Percentiles rank a stretch among this genome's conserved stretches.
These are phyloP conservation scores for Lachancea nothofagi DNA, from an alignment of 805 yeast genomes.

Conservation along the genomic window DNA sequence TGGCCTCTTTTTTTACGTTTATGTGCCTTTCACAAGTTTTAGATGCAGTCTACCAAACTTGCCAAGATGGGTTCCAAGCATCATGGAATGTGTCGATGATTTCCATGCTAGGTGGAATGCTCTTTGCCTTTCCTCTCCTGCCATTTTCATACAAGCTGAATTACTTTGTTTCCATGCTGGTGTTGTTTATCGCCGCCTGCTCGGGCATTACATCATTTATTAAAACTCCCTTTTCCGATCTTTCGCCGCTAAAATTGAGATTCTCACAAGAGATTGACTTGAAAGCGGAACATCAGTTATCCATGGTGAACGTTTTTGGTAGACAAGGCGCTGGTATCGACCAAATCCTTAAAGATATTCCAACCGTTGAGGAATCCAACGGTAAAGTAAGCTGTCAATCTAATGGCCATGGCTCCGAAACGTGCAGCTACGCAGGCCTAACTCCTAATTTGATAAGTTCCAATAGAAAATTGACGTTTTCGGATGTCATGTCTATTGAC, in stretches of 20 bases:
- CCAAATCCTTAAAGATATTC: constrained; percentile 52
- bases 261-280: constrained; percentile 60
- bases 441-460: constrained; percentile 46
- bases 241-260: constrained; percentile 65
- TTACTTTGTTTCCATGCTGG: constrained; percentile 39
- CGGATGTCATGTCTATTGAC: constrained; percentile 43
- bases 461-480: constrained; percentile 28
- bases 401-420: constrained; percentile 43
- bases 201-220: constrained; percentile 38
- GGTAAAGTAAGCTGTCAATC: constrained; percentile 34
- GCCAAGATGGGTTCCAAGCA: constrained; percentile 55
- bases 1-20: constrained; percentile 50
- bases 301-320: constrained; percentile 46
- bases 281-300: constrained; percentile 21
- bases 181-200: constrained; percentile 36
- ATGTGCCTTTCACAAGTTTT: constrained; percentile 48
- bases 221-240: constrained; percentile 52
- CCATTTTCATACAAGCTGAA: constrained; percentile 71
- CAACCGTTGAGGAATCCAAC: constrained; percentile 46
- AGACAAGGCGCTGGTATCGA: constrained; percentile 42
- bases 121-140: constrained; percentile 46
- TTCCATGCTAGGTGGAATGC: constrained; percentile 33
- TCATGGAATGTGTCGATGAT: constrained; percentile 37
- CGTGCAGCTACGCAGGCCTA: constrained; percentile 47
- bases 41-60: constrained; percentile 63